These are phyloP conservation scores for Polytolypa hystricis DNA, from an alignment of 2,329 filamentous ascomycete species.

Conservation along the genomic window DNA sequence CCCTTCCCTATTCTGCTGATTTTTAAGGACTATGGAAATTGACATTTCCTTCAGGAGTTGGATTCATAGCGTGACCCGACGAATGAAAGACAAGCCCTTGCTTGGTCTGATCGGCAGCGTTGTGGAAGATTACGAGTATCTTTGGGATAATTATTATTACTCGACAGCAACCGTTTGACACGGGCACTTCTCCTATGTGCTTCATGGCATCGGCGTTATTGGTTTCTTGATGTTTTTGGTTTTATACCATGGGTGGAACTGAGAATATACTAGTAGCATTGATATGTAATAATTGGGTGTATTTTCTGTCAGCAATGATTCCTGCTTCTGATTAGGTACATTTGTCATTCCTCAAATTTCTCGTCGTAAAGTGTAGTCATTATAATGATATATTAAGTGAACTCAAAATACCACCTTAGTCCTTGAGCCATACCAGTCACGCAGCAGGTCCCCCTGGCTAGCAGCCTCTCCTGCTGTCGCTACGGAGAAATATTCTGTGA, in stretches of 20 bases:
- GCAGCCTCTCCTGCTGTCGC: conserved; percentile 24
- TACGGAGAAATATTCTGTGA: conserved; percentile 71
- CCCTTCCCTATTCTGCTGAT: background rate
- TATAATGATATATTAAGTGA: background rate
- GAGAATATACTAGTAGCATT: no score
- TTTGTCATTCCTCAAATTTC: no score
- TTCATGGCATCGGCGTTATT: conserved; percentile 5
- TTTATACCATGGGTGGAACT: background rate
- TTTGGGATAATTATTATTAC: conserved; percentile 98
- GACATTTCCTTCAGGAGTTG: conserved; percentile 35
- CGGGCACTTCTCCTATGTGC: conserved; percentile 5
- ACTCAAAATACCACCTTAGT: conserved; percentile 60
- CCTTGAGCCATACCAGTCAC: conserved; percentile 65
- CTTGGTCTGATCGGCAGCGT: conserved; percentile 74
- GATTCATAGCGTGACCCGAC: conserved; percentile 58
- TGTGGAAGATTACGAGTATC: conserved; percentile 89
- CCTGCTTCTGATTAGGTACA: no score
- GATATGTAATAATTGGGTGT: no score
- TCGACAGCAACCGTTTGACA: conserved; percentile 46
- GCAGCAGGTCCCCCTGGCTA: conserved; percentile 55
- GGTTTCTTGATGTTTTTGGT: background rate
- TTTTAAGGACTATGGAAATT: conserved; percentile 13
- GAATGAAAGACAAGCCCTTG: conserved; percentile 61
- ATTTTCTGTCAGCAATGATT: no score
- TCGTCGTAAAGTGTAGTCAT: no score